Conservation (phyloP, 2,329 filamentous ascomycete genomes). For the Paecilomyces variotii region DNA sequence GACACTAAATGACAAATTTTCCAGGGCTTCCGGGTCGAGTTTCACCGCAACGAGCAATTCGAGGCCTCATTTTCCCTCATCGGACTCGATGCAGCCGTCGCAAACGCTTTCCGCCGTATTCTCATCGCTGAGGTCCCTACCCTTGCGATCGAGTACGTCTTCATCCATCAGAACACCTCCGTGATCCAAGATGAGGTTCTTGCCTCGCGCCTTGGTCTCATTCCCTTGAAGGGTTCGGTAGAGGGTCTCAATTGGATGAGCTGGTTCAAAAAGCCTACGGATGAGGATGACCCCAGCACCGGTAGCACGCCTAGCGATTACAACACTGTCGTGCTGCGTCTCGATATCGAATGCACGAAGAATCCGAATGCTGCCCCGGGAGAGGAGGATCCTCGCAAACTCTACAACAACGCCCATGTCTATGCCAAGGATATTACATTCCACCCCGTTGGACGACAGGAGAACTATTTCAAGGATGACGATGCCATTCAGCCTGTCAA, state of each 20-base stretch:
- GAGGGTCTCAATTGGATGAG: constrained; percentile 73
- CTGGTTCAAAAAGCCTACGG: constrained; percentile 66
- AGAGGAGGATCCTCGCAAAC: constrained; percentile 72
- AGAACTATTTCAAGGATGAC: constrained; percentile 57
- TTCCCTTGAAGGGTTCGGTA: constrained; percentile 75
- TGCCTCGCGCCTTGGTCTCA: constrained; percentile 77
- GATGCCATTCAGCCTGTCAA: constrained; percentile 68
- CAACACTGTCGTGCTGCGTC: constrained; percentile 75
- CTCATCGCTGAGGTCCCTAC: constrained; percentile 90
- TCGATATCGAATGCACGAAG: constrained; percentile 72
- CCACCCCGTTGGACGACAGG: constrained; percentile 65
- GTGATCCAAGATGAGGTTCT: constrained; percentile 98
- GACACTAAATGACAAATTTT: background rate
- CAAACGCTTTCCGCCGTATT: constrained; percentile 96
- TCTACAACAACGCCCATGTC: constrained; percentile 78
- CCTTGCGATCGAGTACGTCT: constrained; percentile 88
- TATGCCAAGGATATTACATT: constrained; percentile 74
- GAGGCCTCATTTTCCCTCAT: constrained; percentile 85
- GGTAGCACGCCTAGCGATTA: constrained; percentile 57
- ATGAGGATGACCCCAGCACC: constrained; percentile 49
- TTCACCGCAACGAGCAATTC: constrained; percentile 72
- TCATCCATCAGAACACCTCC: constrained; percentile 91
- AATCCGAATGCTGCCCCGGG: constrained; percentile 62
- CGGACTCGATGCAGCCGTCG: constrained; percentile 83
- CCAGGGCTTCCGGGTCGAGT: constrained; percentile 62